These are phyloP conservation scores for Verticillium alfalfae DNA, from an alignment of 2,329 filamentous ascomycete species.

Conservation along the genomic window DNA sequence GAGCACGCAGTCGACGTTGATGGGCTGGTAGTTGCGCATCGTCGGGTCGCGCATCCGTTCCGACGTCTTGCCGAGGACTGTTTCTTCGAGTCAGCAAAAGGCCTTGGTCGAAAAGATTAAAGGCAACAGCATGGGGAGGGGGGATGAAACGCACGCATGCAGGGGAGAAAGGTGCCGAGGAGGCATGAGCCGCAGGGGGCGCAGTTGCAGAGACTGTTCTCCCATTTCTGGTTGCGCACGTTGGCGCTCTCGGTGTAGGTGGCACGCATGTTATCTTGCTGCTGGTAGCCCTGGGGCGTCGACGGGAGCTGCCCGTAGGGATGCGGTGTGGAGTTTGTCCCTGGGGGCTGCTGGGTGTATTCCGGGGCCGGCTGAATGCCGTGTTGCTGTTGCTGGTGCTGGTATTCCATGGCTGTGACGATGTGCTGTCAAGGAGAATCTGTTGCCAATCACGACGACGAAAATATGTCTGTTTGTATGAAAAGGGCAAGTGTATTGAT, in stretches of 20 bases:
- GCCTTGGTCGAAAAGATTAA: not conserved
- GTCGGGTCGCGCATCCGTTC: constrained; percentile 38
- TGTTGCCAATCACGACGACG: not conserved
- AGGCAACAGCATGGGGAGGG: not conserved
- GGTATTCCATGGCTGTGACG: not conserved
- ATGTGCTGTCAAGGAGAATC: not conserved
- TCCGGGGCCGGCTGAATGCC: not conserved
- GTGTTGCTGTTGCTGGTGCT: not conserved
- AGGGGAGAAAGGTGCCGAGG: constrained; percentile 33
- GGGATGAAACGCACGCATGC: constrained; percentile 29
- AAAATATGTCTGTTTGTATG: too few species aligned
- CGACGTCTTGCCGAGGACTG: constrained; percentile 37
- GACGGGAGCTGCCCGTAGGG: not conserved
- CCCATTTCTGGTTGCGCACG: constrained; percentile 25
- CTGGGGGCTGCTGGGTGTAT: not conserved
- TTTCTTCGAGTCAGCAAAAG: not conserved
- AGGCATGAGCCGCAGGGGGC: constrained; percentile 30
- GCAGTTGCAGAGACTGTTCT: constrained; percentile 32
- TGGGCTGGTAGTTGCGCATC: constrained; percentile 27
- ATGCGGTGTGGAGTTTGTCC: not conserved
- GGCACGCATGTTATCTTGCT: constrained; percentile 7
- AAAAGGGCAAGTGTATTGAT: too few species aligned
- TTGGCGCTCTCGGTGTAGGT: constrained; percentile 9
- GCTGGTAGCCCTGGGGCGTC: constrained; percentile 2
- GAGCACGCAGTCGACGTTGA: constrained; percentile 37